Percentiles rank a stretch among this genome's conserved stretches.
Conservation (phyloP, 2,329 filamentous ascomycete genomes). For the Alternaria gaisen region DNA sequence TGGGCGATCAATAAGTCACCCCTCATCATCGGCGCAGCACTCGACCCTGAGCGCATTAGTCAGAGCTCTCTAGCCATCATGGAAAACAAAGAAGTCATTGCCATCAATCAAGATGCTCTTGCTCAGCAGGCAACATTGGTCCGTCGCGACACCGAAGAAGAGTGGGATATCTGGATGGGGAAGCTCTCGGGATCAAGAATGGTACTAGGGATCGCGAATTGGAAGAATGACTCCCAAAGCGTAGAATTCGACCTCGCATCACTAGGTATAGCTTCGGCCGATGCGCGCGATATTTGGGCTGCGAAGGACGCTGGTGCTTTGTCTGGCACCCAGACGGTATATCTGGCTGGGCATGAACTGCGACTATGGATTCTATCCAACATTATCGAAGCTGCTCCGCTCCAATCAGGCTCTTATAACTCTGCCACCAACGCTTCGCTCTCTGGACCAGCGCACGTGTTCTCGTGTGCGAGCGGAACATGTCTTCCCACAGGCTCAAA, state of each 20-base stretch:
- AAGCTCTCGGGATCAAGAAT: slow-evolving; percentile 46
- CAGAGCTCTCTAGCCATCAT: slow-evolving; percentile 39
- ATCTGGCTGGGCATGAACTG: slow-evolving; percentile 37
- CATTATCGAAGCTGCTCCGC: slow-evolving; percentile 26
- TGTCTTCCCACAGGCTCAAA: slow-evolving; percentile 47
- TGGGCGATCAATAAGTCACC: slow-evolving; percentile 59
- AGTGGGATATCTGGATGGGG: slow-evolving; percentile 52
- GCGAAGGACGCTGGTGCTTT: slow-evolving; percentile 32
- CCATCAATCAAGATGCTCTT: slow-evolving; percentile 66
- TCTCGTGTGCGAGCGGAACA: slow-evolving; percentile 34
- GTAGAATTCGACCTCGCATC: slow-evolving; percentile 43
- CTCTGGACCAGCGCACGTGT: slow-evolving; percentile 37
- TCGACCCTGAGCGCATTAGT: slow-evolving; percentile 39
- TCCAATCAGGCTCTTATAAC: slow-evolving; percentile 38
- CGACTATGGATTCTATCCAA: slow-evolving; percentile 50
- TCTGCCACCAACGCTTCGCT: slow-evolving; percentile 43
- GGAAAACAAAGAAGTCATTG: slow-evolving; percentile 64
- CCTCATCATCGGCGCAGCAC: slow-evolving; percentile 54
- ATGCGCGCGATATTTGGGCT: slow-evolving; percentile 50
- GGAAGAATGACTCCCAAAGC: slow-evolving; percentile 44
- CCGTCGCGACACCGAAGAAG: slow-evolving; percentile 50
- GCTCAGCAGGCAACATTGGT: slow-evolving; percentile 62
- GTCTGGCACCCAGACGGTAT: slow-evolving; percentile 24
- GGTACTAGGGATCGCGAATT: slow-evolving; percentile 52
- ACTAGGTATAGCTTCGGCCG: slow-evolving; percentile 47